Conservation (phyloP, 2,329 filamentous ascomycete genomes). For the Tolypocladium ophioglossoides region DNA sequence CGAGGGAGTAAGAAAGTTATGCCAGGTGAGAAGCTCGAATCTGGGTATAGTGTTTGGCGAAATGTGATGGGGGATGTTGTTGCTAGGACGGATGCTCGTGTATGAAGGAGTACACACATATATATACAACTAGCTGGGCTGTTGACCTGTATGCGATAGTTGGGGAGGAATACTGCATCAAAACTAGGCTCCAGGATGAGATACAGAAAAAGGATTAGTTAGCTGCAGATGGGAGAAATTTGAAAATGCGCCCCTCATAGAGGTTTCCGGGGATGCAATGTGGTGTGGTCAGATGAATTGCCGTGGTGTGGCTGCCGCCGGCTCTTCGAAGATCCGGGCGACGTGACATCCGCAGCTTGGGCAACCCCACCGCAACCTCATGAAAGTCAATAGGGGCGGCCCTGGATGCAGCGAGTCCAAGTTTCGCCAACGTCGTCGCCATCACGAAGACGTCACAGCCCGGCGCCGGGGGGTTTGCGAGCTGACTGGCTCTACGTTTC, state of each 20-base stretch:
- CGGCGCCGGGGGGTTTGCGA: not conserved
- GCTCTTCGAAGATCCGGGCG: not conserved
- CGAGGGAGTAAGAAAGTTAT: conserved; percentile 14
- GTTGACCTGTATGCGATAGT: not conserved
- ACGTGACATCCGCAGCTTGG: not conserved
- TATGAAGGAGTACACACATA: not conserved
- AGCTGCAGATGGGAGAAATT: not conserved
- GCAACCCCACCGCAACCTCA: not conserved
- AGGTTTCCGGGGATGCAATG: not conserved
- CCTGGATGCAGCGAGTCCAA: not conserved
- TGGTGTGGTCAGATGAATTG: too few relatives aligned
- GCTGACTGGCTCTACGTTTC: not conserved
- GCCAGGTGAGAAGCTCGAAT: not conserved
- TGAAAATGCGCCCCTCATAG: not conserved
- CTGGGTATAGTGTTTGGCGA: not conserved
- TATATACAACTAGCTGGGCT: not conserved
- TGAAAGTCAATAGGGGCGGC: not conserved
- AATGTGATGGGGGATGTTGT: not conserved
- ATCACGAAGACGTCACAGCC: not conserved
- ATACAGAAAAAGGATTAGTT: not conserved
- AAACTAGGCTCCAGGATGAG: not conserved
- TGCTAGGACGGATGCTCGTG: not conserved
- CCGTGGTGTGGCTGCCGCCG: too few relatives aligned
- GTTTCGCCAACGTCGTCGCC: not conserved
- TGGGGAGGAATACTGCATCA: not conserved